These are phyloP conservation scores for Phoma sp. DNA, from an alignment of 2,329 filamentous ascomycete species.

Conservation along the genomic window DNA sequence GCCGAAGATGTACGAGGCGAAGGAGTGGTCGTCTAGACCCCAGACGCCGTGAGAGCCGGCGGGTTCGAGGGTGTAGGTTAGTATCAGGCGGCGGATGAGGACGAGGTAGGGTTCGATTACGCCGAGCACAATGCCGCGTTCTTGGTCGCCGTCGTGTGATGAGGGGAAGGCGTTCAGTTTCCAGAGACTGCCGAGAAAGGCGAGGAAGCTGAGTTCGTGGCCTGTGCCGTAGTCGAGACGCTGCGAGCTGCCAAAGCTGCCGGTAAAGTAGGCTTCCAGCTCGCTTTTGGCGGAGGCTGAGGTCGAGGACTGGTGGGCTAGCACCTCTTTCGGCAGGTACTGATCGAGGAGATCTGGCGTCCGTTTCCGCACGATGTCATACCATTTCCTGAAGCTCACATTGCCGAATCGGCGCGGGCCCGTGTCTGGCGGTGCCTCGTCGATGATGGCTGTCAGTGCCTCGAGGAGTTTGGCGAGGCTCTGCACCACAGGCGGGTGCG, in stretches of 20 bases:
- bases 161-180: constrained; percentile 80
- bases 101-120: constrained; percentile 86
- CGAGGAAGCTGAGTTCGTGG: constrained; percentile 92
- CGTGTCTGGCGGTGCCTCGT: constrained; percentile 80
- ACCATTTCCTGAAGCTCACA: constrained; percentile 86
- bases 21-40: constrained; percentile 97
- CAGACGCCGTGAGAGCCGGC: constrained; percentile 97
- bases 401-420: constrained; percentile 93
- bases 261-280: constrained; percentile 78
- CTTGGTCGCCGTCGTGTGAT: constrained; percentile 62
- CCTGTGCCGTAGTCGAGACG: constrained; percentile 95
- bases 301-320: constrained; percentile 41
- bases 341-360: constrained; percentile 63
- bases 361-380: constrained; percentile 69
- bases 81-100: constrained; percentile 81
- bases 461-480: constrained; percentile 71
- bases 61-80: constrained; percentile 91
- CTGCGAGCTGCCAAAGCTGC: constrained; percentile 86
- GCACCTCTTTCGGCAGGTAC: constrained; percentile 60
- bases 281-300: constrained; percentile 66
- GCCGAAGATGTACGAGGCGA: constrained; percentile 92
- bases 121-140: constrained; percentile 80
- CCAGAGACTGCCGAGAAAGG: constrained; percentile 89
- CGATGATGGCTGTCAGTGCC: constrained; percentile 70
- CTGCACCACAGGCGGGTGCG: constrained; percentile 64